These are phyloP conservation scores for Euryodendron excelsum DNA, from an alignment of 148 eudicot species.

Conservation along the genomic window DNA sequence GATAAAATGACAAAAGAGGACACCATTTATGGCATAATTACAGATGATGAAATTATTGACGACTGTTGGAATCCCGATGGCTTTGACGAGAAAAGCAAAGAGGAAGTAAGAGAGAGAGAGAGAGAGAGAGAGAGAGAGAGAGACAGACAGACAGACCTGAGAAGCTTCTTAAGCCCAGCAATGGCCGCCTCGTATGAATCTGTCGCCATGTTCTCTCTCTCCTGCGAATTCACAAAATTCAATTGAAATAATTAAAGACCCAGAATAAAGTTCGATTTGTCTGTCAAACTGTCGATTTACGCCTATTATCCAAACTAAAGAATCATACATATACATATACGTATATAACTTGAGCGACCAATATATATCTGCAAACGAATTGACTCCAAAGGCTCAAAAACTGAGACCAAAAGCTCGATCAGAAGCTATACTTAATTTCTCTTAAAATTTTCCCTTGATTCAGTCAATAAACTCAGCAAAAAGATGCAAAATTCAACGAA, in stretches of 20 bases:
- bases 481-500: background rate
- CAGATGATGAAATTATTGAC: background rate
- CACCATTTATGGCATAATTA: background rate
- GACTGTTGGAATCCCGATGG: background rate
- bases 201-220: constrained; percentile 75
- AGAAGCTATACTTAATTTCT: background rate
- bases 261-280: background rate
- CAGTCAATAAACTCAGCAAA: background rate
- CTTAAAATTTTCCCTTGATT: background rate
- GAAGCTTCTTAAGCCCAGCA: constrained; percentile 74
- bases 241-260: background rate
- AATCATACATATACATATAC: background rate
- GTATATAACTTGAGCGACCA: too few relatives aligned
- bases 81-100: background rate
- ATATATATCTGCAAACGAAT: background rate
- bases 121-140: background rate
- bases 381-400: background rate
- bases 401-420: background rate
- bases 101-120: background rate
- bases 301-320: background rate
- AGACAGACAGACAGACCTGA: constrained; percentile 39
- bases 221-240: constrained; percentile 25
- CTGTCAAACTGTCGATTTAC: background rate
- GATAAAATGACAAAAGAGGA: background rate
- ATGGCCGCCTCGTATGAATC: constrained; percentile 78